Evolutionary conservation across 2,329 filamentous ascomycete genomes (phyloP), one percentile per base, ranked within the genome.

Genomic region (Diaporthe sp.): DNA sequence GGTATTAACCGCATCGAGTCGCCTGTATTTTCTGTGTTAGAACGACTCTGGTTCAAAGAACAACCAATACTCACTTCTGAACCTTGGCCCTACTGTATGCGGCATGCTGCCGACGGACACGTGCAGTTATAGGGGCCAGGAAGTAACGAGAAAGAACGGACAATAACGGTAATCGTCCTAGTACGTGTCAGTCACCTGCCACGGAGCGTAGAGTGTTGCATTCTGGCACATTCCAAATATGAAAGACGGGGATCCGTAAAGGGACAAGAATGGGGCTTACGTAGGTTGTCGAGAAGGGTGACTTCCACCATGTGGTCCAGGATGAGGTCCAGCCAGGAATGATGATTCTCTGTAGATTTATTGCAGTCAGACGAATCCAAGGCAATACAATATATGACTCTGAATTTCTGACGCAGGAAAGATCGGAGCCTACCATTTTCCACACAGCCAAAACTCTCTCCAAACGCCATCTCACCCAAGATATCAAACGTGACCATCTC

Each of bases 381-480:
- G 37, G 37, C 7, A 12, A 30, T 12, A 13, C 32, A 32, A 56
- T 4, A 32, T 19, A 25, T 10, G 15, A 25, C 9, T 0, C 10
- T 44, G 9, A 6, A 17, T 50, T 13, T 19, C 25, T 27, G 27
- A 8, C 8, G 55, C n/a, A 35, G 56, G 4, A 6, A 5, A 2
- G 4, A 9, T 8, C 1, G 17, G 32, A 70, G 12, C 74, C 15
- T 56, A 79, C 81, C 80, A 56, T 71, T 75, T 37, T 79, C 73
- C 17, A 83, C 63, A 72, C 77, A 79, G 13, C 78, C 77, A 76
- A 84, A 85, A 2, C 81, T 80, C 70, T 85, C 81, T 5, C 84
- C 85, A 76, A 86, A 86, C 0, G 84, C 82, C 65, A 86, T 80
- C 73, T 86, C 84, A 27, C 84, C 83, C 35, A 84, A 78, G 30